phyloP scores from a whole-genome alignment of 805 yeast genomes.

The Metschnikowia gelsemii region DNA sequence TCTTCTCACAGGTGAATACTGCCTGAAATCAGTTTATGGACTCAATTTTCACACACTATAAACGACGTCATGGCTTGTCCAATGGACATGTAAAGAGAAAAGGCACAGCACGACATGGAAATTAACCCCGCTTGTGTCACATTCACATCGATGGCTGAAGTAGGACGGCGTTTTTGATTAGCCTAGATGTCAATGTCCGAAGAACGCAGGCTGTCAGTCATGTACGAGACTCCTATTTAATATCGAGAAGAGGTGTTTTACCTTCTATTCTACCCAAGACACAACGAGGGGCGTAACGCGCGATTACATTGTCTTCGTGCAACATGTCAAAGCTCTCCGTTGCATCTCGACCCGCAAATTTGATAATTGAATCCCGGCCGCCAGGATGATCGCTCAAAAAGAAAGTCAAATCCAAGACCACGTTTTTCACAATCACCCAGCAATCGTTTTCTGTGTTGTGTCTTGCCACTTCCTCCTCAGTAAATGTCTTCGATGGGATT shows the following conservation, averaged over 20 bases:
- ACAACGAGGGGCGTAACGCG: slow-evolving; percentile 46
- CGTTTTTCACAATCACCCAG: slow-evolving; percentile 55
- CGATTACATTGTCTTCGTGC: slow-evolving; percentile 56
- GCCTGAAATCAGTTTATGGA: too few relatives aligned
- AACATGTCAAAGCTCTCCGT: slow-evolving; percentile 52
- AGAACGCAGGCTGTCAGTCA: too few relatives aligned
- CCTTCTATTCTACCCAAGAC: slow-evolving; percentile 56
- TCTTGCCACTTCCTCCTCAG: slow-evolving; percentile 46
- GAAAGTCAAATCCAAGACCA: slow-evolving; percentile 47
- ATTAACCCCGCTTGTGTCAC: too few relatives aligned
- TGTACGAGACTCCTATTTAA: too few relatives aligned
- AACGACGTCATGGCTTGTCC: too few relatives aligned
- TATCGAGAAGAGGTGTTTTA: slow-evolving; percentile 40
- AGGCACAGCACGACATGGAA: too few relatives aligned
- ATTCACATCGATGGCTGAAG: too few relatives aligned
- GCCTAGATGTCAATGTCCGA: too few relatives aligned
- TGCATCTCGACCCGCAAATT: slow-evolving; percentile 49
- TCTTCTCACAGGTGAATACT: too few relatives aligned
- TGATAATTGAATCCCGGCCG: slow-evolving; percentile 53
- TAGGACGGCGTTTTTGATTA: too few relatives aligned
- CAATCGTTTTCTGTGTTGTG: slow-evolving; percentile 49
- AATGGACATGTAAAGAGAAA: too few relatives aligned
- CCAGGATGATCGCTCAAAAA: slow-evolving; percentile 57
- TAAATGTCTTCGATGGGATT: slow-evolving; percentile 50
- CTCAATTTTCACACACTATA: too few relatives aligned